These are phyloP conservation scores for Paramecium primaurelia DNA, from an alignment of 73 alveolate species.

Conservation along the genomic window DNA sequence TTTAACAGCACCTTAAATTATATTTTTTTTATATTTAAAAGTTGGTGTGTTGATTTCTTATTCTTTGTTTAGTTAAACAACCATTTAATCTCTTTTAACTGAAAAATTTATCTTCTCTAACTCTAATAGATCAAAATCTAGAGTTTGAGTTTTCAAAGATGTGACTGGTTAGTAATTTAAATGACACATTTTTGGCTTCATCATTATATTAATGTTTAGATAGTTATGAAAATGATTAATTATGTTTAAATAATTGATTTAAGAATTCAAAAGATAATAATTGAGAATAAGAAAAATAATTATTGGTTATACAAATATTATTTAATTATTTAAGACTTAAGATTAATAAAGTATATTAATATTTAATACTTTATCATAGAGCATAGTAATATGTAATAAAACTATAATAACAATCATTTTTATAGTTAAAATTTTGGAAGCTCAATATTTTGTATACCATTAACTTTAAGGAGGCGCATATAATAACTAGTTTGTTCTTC, in stretches of 20 bases:
- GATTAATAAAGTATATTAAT: background rate
- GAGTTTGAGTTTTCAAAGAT: background rate
- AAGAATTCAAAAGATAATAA: background rate
- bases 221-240: background rate
- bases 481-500: background rate
- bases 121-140: background rate
- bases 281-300: background rate
- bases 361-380: background rate
- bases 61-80: background rate
- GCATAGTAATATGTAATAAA: background rate
- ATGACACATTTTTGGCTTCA: background rate
- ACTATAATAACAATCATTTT: background rate
- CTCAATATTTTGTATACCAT: background rate
- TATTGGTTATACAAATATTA: background rate
- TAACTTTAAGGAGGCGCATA: background rate
- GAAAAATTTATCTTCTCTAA: background rate
- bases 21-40: background rate
- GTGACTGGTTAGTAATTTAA: background rate
- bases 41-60: background rate
- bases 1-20: background rate
- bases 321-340: background rate
- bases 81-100: background rate
- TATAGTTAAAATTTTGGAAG: background rate
- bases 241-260: background rate
- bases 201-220: background rate